phyloP scores from a whole-genome alignment of 768 basidiomycete genomes.

The Suillus decipiens region DNA sequence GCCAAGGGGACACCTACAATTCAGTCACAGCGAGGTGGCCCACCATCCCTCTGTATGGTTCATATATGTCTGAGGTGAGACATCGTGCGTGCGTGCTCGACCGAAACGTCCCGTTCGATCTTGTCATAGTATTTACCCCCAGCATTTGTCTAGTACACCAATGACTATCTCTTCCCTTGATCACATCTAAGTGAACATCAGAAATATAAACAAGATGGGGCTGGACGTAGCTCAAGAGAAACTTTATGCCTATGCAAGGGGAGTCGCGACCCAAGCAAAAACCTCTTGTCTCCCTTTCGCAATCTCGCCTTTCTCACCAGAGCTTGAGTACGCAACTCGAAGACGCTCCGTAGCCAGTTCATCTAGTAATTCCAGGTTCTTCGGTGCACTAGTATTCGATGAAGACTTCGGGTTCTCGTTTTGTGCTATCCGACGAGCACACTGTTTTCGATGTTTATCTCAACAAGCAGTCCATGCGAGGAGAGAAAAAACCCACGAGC shows the following conservation, averaged over 20 bases:
- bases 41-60: neutral
- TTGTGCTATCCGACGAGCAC: constrained; percentile 54
- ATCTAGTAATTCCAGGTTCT: constrained; percentile 59
- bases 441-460: constrained; percentile 40
- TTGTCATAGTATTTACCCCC: neutral
- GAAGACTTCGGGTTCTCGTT: constrained; percentile 47
- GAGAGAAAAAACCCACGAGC: constrained; percentile 49
- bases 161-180: neutral
- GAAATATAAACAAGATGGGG: neutral
- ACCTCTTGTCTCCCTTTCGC: constrained; percentile 46
- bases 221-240: neutral
- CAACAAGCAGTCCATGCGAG: neutral
- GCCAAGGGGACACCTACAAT: neutral
- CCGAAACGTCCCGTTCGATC: neutral
- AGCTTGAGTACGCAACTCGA: constrained; percentile 60
- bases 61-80: neutral
- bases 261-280: constrained; percentile 44
- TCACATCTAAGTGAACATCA: neutral
- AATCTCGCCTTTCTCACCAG: constrained; percentile 36
- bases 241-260: neutral
- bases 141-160: neutral
- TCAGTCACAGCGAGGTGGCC: neutral
- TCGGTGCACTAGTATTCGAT: constrained; percentile 58
- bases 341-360: constrained; percentile 75
- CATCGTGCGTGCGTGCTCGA: neutral